Conservation (phyloP, 805 yeast species). For the Candida nemodendra region DNA sequence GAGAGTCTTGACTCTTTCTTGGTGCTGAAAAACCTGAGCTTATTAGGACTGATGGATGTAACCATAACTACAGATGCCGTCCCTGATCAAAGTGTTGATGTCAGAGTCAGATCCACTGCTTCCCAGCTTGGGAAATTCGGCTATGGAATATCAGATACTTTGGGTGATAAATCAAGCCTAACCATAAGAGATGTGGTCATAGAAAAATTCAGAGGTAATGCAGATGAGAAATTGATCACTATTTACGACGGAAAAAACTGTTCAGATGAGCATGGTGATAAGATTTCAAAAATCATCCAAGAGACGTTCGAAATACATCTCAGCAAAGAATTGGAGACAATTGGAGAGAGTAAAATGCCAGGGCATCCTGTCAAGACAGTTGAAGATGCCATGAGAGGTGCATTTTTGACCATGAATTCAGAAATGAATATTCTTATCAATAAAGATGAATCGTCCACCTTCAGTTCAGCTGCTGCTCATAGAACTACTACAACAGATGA, state of each 20-base stretch:
- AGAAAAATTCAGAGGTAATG: constrained; percentile 83
- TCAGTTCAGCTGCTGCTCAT: constrained; percentile 49
- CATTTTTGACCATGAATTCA: constrained; percentile 76
- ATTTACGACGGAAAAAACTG: constrained; percentile 80
- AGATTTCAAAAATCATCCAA: constrained; percentile 71
- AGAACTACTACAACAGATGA: constrained; percentile 50
- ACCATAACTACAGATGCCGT: constrained; percentile 84
- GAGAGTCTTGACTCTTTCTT: constrained; percentile 68
- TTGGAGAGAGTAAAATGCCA: constrained; percentile 34
- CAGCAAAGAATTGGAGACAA: constrained; percentile 56
- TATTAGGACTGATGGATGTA: constrained; percentile 91
- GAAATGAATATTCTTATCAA: constrained; percentile 68
- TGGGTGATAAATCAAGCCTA: constrained; percentile 65
- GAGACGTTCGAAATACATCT: constrained; percentile 66
- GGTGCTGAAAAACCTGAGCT: constrained; percentile 61
- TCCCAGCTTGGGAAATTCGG: constrained; percentile 72
- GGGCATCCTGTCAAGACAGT: constrained; percentile 47
- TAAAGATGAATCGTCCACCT: constrained; percentile 41
- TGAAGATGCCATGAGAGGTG: constrained; percentile 74
- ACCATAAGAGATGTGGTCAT: constrained; percentile 81
- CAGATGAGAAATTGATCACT: constrained; percentile 77
- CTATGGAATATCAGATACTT: constrained; percentile 88
- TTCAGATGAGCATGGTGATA: constrained; percentile 56
- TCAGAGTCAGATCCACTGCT: constrained; percentile 88
- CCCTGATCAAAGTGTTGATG: constrained; percentile 81